These are phyloP conservation scores for Fusarium setosum DNA, from an alignment of 2,329 filamentous ascomycete species.

Conservation along the genomic window DNA sequence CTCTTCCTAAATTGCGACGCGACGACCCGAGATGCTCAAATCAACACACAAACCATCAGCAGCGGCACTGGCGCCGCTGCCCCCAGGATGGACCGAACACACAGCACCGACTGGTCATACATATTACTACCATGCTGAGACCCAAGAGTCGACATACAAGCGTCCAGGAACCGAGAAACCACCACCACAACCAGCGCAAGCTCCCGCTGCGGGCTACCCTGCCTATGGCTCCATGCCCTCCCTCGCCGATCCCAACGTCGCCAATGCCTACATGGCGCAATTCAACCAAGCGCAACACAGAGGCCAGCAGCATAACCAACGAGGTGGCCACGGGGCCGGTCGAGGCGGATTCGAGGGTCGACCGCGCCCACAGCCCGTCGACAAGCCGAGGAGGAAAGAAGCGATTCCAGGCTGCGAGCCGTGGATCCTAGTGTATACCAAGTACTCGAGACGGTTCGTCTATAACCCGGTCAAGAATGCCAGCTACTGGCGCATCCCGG, in stretches of 20 bases:
- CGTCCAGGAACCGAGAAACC: constrained; percentile 65
- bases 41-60: constrained; percentile 77
- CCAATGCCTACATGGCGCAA: constrained; percentile 71
- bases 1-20: constrained; percentile 14
- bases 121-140: constrained; percentile 88
- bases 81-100: constrained; percentile 91
- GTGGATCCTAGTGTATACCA: constrained; percentile 95
- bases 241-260: constrained; percentile 66
- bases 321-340: constrained; percentile 47
- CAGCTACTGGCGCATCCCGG: constrained; percentile 95
- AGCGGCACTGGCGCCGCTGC: constrained; percentile 67
- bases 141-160: constrained; percentile 88
- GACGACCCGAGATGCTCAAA: constrained; percentile 69
- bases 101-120: constrained; percentile 87
- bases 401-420: constrained; percentile 83
- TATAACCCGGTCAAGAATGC: constrained; percentile 88
- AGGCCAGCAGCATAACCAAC: constrained; percentile 45
- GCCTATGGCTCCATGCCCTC: constrained; percentile 47
- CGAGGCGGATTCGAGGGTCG: constrained; percentile 66
- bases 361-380: constrained; percentile 75
- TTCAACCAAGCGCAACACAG: constrained; percentile 57
- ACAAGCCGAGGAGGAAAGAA: constrained; percentile 84
- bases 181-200: constrained; percentile 29
- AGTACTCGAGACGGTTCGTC: constrained; percentile 87
- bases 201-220: constrained; percentile 46